Conservation (phyloP, 1,139 yeast species). For the Debaryomyces robertsiae region DNA sequence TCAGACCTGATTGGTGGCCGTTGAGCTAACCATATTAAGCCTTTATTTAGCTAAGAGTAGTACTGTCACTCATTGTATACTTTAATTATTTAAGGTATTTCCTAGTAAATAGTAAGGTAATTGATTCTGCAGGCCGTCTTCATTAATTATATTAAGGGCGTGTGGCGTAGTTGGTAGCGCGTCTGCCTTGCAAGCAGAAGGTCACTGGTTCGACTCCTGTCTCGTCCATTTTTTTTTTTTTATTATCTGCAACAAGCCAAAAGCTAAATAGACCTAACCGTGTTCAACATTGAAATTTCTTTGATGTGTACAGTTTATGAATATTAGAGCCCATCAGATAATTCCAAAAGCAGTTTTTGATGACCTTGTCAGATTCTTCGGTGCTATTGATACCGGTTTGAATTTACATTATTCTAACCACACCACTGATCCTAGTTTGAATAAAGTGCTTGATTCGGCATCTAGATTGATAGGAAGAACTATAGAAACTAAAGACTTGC, state of each 20-base stretch:
- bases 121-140: too few species aligned
- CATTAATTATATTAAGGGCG: conserved; percentile 39
- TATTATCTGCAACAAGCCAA: not conserved
- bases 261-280: not conserved
- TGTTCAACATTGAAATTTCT: not conserved
- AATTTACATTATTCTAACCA: conserved; percentile 31
- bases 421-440: conserved; percentile 25
- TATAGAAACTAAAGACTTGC: conserved; percentile 21
- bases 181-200: conserved; percentile 68
- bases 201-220: conserved; percentile 70
- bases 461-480: conserved; percentile 20
- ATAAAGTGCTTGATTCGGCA: conserved; percentile 24
- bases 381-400: conserved; percentile 29
- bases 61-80: too few species aligned
- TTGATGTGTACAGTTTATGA: conserved; percentile 1
- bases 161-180: conserved; percentile 77
- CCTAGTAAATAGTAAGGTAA: not conserved
- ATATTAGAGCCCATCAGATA: not conserved
- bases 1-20: conserved; percentile 73
- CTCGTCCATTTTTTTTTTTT: conserved; percentile 52
- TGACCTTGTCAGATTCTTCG: conserved; percentile 13
- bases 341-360: conserved; percentile 2
- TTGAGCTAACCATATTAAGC: not conserved
- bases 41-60: too few species aligned
- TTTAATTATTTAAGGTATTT: not conserved